Percentiles rank a stretch among this genome's conserved stretches.
These are phyloP conservation scores for Paramecium tetraurelia DNA, from an alignment of 73 alveolate genomes.

Conservation along the genomic window DNA sequence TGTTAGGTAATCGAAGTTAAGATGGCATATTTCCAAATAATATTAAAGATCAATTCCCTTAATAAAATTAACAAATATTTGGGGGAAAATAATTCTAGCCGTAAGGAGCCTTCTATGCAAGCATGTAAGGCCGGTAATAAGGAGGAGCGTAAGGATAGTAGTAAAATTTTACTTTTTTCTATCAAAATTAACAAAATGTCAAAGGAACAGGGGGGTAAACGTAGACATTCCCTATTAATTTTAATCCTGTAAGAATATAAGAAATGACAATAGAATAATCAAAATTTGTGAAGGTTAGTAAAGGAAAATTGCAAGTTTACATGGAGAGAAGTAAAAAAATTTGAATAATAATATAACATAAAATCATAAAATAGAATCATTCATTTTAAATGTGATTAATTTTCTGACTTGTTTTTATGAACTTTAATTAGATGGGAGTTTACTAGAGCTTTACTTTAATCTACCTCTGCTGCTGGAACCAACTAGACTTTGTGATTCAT, in stretches of 20 bases:
- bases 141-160: too few relatives aligned
- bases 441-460: neutral
- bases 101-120: too few relatives aligned
- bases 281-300: neutral
- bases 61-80: too few relatives aligned
- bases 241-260: too few relatives aligned
- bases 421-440: neutral
- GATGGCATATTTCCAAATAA: too few relatives aligned
- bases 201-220: neutral
- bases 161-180: too few relatives aligned
- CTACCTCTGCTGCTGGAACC: neutral
- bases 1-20: too few relatives aligned
- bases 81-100: too few relatives aligned
- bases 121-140: too few relatives aligned
- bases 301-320: neutral
- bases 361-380: neutral
- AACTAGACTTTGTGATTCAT: neutral
- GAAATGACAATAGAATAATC: neutral
- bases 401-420: neutral
- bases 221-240: too few relatives aligned
- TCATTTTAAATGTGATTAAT: neutral
- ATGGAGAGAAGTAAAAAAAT: neutral
- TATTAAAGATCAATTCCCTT: too few relatives aligned
- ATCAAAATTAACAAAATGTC: neutral
- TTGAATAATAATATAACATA: neutral